Evolutionary conservation across 495 filamentous ascomycete species (phyloP).

Genomic region (Trichoderma virens): DNA sequence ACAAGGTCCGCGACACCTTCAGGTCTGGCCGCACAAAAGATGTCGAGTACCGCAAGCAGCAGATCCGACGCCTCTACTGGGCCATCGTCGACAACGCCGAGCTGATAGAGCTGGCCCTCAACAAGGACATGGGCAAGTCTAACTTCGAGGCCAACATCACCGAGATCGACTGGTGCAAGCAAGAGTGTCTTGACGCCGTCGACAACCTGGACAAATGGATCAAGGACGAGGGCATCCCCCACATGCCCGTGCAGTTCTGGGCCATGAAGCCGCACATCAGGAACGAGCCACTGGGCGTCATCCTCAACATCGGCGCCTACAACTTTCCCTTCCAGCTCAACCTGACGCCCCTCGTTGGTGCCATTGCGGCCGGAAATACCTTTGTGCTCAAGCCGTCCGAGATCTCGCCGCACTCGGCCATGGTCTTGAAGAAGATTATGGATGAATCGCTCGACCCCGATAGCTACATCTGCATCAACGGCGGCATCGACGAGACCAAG

Average conservation of each 20-base stretch:
- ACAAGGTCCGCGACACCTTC: conserved; percentile 55
- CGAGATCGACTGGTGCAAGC: conserved; percentile 65
- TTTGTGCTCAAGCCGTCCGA: conserved; percentile 87
- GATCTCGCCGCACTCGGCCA: conserved; percentile 63
- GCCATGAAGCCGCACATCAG: conserved; percentile 65
- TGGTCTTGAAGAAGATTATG: conserved; percentile 69
- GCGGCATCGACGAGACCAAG: conserved; percentile 69
- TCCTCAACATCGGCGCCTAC: conserved; percentile 84
- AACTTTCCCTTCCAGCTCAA: conserved; percentile 85
- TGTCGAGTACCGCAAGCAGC: conserved; percentile 69
- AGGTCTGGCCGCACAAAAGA: conserved; percentile 71
- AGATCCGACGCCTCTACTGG: conserved; percentile 93
- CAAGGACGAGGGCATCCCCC: conserved; percentile 67
- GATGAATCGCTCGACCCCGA: conserved; percentile 64
- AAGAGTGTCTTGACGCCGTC: conserved; percentile 69
- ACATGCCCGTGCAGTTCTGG: conserved; percentile 60
- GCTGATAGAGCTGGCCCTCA: conserved; percentile 60
- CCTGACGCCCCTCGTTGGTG: conserved; percentile 73
- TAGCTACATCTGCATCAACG: conserved; percentile 75
- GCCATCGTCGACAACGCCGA: conserved; percentile 69
- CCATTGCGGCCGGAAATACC: conserved; percentile 86
- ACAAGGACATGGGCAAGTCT: conserved; percentile 67
- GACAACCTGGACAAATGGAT: conserved; percentile 72
- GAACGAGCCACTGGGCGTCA: conserved; percentile 81
- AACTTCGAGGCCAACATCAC: conserved; percentile 59